A percentile compares a stretch with the other conserved stretches of the same genome.
Evolutionary conservation across 2,329 filamentous ascomycete genomes (phyloP).

Genomic region (Phyllosticta citriasiana): DNA sequence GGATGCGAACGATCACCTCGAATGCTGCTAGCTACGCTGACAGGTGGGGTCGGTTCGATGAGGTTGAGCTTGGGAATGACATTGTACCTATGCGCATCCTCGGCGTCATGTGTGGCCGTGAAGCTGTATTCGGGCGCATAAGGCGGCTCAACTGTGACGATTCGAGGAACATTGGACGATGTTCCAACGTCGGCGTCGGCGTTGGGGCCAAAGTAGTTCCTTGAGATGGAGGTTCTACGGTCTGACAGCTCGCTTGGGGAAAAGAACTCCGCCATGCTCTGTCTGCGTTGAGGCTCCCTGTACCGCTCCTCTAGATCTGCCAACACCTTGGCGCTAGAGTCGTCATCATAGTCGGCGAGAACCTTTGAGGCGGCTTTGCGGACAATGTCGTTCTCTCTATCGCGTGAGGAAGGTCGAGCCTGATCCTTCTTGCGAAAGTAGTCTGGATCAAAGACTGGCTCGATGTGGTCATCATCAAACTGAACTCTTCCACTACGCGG

Average conservation of each 20-base stretch:
- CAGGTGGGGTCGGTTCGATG: conserved; percentile 48
- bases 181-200: conserved; percentile 34
- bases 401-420: conserved; percentile 1
- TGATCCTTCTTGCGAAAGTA: conserved; percentile 33
- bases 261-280: conserved; percentile 34
- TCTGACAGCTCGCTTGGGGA: conserved; percentile 34
- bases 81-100: conserved; percentile 26
- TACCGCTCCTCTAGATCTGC: conserved; percentile 35
- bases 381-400: conserved; percentile 16
- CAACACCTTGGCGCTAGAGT: conserved; percentile 25
- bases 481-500: not conserved
- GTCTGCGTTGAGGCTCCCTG: conserved; percentile 27
- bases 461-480: conserved; percentile 17
- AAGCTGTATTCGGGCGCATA: conserved; percentile 30
- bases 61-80: conserved; percentile 45
- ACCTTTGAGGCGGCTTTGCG: conserved; percentile 25
- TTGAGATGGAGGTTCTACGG: conserved; percentile 16
- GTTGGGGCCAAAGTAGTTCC: conserved; percentile 22
- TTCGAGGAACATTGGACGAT: conserved; percentile 31
- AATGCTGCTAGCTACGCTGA: conserved; percentile 32
- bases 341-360: conserved; percentile 12
- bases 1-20: conserved; percentile 23
- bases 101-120: conserved; percentile 31
- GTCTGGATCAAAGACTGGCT: conserved; percentile 37
- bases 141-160: conserved; percentile 20